phyloP scores from a whole-genome alignment of 768 basidiomycete species.

The Thelephora aurantiotincta region DNA sequence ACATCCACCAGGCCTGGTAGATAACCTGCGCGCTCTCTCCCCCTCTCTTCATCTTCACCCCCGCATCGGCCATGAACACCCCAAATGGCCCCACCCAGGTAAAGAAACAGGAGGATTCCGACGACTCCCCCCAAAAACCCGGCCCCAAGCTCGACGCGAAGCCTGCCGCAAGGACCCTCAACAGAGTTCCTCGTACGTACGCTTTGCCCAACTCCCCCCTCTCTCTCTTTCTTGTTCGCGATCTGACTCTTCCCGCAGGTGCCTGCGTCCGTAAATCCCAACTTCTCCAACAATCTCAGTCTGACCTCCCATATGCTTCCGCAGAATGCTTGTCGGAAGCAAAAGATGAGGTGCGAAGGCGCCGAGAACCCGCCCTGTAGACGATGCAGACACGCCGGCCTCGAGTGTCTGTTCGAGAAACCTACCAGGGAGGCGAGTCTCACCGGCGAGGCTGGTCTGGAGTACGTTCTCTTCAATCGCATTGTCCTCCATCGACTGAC shows the following conservation, averaged over 20 bases:
- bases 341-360: constrained; percentile 96
- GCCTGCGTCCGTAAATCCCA: constrained; percentile 50
- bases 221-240: constrained; percentile 8
- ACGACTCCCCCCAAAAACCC: constrained; percentile 21
- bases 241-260: constrained; percentile 29
- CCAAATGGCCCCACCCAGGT: constrained; percentile 17
- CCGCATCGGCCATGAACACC: constrained; percentile 11
- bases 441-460: constrained; percentile 79
- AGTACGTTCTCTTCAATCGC: constrained; percentile 28
- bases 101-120: constrained; percentile 49
- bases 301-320: constrained; percentile 4
- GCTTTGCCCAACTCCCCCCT: constrained; percentile 9
- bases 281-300: background rate
- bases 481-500: background rate
- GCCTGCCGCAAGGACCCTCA: constrained; percentile 63
- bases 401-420: constrained; percentile 93
- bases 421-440: constrained; percentile 77
- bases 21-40: constrained; percentile 2
- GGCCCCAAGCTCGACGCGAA: constrained; percentile 51
- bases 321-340: constrained; percentile 89
- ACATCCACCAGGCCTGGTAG: background rate
- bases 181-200: constrained; percentile 73
- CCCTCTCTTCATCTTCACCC: constrained; percentile 3
- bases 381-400: constrained; percentile 76
- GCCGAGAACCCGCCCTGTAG: constrained; percentile 96